These are phyloP conservation scores for Naegleria gruberi DNA, from an alignment of 208 protist genomes.

Conservation along the genomic window DNA sequence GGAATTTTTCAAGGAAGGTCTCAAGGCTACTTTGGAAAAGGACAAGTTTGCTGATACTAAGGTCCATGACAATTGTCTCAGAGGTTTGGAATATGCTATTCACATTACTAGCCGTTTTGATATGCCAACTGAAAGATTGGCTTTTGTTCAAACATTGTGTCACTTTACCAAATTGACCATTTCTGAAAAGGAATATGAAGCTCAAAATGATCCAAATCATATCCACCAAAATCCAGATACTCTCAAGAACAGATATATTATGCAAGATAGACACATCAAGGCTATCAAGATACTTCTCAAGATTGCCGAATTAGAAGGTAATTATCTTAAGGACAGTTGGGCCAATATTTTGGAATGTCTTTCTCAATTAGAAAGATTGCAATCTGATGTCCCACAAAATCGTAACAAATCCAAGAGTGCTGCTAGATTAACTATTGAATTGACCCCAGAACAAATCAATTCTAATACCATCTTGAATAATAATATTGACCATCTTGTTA, in stretches of 20 bases:
- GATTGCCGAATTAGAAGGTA: slow-evolving; percentile 56
- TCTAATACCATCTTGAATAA: slow-evolving; percentile 38
- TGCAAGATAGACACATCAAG: slow-evolving; percentile 66
- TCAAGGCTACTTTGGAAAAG: slow-evolving; percentile 43
- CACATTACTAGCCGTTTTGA: slow-evolving; percentile 46
- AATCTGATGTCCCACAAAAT: background rate
- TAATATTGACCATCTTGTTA: slow-evolving; percentile 47
- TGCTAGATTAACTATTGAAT: background rate
- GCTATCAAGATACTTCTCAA: slow-evolving; percentile 58
- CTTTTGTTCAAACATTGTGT: slow-evolving; percentile 15
- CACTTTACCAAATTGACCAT: background rate
- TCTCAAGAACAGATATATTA: slow-evolving; percentile 47
- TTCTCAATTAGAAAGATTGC: slow-evolving; percentile 54
- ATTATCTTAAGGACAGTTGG: slow-evolving; percentile 58
- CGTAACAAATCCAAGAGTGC: background rate
- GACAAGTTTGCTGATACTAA: background rate
- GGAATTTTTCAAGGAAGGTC: slow-evolving; percentile 42
- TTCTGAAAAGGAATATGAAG: slow-evolving; percentile 3
- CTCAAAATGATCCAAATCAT: background rate
- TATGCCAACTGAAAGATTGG: slow-evolving; percentile 41
- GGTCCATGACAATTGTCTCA: slow-evolving; percentile 35
- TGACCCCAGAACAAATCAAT: slow-evolving; percentile 38
- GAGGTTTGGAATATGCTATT: slow-evolving; percentile 47
- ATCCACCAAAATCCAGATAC: background rate
- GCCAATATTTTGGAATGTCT: slow-evolving; percentile 53